Percentiles rank a stretch among this genome's conserved stretches.
phyloP scores from a whole-genome alignment of 306 rosid genomes.

The Urtica urens region DNA sequence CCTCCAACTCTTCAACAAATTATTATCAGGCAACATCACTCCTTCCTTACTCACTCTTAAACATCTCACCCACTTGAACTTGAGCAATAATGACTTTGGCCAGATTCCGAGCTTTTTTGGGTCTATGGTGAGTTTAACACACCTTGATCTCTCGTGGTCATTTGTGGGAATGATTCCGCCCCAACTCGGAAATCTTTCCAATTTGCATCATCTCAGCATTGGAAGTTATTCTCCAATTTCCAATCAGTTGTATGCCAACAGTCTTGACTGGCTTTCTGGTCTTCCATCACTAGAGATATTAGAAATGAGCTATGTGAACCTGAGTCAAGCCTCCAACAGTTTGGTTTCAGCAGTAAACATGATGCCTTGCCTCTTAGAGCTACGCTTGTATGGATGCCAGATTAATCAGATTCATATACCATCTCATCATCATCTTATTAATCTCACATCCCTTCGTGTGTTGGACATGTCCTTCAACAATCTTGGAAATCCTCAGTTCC shows the following conservation, averaged over 20 bases:
- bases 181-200: conserved; percentile 18
- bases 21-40: conserved; percentile 10
- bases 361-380: neutral
- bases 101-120: conserved; percentile 16
- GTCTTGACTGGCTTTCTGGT: conserved; percentile 2
- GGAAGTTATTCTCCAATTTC: neutral
- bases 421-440: neutral
- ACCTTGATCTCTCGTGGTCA: neutral
- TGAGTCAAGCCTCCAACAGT: neutral
- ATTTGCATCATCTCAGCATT: neutral
- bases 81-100: neutral
- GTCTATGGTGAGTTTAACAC: neutral
- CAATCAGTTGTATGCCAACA: neutral
- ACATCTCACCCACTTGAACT: conserved; percentile 5
- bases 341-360: neutral
- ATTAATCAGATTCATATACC: neutral
- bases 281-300: neutral
- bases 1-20: too few species aligned
- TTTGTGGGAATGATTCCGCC: conserved; percentile 5
- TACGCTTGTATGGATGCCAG: neutral
- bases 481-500: too few species aligned
- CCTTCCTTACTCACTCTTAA: conserved; percentile 4
- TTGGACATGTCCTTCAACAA: neutral
- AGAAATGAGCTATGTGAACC: neutral
- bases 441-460: neutral